Percentiles rank a stretch among this genome's conserved stretches.
Evolutionary conservation across 2,329 filamentous ascomycete genomes (phyloP).

Genomic region (Berkeleyomyces rouxiae): DNA sequence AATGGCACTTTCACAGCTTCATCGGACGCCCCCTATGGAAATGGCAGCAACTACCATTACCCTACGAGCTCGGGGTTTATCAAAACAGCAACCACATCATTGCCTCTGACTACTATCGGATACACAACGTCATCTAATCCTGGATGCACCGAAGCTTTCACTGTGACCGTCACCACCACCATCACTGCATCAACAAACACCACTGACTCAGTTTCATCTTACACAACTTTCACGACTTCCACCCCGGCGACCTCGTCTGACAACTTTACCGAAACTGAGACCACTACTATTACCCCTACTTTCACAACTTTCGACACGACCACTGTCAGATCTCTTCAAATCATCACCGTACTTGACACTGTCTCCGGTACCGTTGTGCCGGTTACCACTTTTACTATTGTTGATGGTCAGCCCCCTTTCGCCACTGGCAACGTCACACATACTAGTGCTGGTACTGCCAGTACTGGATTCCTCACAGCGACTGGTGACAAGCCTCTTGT

Average conservation of each 20-base stretch:
- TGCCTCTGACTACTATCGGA: slow-evolving; percentile 5
- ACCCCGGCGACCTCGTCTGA: background rate
- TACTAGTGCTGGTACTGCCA: slow-evolving; percentile 2
- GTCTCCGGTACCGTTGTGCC: slow-evolving; percentile 7
- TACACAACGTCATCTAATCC: background rate
- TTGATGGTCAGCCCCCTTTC: slow-evolving; percentile 9
- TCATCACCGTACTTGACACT: slow-evolving; percentile 9
- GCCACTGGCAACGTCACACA: slow-evolving; percentile 5
- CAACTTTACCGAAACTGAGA: background rate
- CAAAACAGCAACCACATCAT: background rate
- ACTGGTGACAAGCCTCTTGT: background rate
- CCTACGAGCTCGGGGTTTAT: background rate
- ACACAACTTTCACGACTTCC: background rate
- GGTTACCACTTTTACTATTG: slow-evolving; percentile 10
- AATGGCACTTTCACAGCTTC: background rate
- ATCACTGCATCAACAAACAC: background rate
- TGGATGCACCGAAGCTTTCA: background rate
- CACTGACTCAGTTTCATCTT: background rate
- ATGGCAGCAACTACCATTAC: background rate
- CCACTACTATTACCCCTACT: slow-evolving; percentile 10
- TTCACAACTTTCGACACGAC: slow-evolving; percentile 5
- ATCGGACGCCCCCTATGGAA: background rate
- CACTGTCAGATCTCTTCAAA: slow-evolving; percentile 4
- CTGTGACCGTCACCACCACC: slow-evolving; percentile 12
- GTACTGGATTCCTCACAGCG: background rate